Evolutionary conservation across 1,139 yeast species (phyloP).

Genomic region (Nakaseomyces bracarensis): DNA sequence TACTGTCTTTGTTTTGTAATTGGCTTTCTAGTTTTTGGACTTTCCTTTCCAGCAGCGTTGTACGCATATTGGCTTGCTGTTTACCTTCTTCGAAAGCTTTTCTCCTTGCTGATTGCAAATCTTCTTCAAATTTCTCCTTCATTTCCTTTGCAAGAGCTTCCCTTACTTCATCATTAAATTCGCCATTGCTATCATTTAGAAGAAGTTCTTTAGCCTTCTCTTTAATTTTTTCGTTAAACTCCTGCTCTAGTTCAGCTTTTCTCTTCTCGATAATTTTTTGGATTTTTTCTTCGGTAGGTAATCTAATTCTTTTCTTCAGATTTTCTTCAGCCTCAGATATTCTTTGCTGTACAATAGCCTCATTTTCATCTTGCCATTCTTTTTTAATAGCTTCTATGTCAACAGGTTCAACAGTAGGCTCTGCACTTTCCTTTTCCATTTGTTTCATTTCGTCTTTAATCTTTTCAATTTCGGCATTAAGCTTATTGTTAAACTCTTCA

Average conservation of each 20-base stretch:
- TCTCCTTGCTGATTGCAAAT: constrained; percentile 32
- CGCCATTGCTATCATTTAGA: not conserved
- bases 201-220: constrained; percentile 7
- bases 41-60: constrained; percentile 24
- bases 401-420: constrained; percentile 13
- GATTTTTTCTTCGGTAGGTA: constrained; percentile 25
- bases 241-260: constrained; percentile 21
- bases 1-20: constrained; percentile 7
- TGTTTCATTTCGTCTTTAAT: constrained; percentile 13
- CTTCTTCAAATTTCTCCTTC: constrained; percentile 18
- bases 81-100: constrained; percentile 35
- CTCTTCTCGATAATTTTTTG: constrained; percentile 21
- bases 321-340: constrained; percentile 26
- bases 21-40: constrained; percentile 22
- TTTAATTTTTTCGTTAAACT: constrained; percentile 15
- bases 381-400: constrained; percentile 14
- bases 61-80: constrained; percentile 32
- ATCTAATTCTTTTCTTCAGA: constrained; percentile 24
- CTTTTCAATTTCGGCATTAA: constrained; percentile 9
- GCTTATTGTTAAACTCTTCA: constrained; percentile 20
- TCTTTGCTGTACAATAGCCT: constrained; percentile 16
- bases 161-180: constrained; percentile 15
- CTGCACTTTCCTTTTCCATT: constrained; percentile 17
- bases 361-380: constrained; percentile 25
- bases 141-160: constrained; percentile 14